Conservation (phyloP, 2,329 filamentous ascomycete genomes). For the Colletotrichum salicis region DNA sequence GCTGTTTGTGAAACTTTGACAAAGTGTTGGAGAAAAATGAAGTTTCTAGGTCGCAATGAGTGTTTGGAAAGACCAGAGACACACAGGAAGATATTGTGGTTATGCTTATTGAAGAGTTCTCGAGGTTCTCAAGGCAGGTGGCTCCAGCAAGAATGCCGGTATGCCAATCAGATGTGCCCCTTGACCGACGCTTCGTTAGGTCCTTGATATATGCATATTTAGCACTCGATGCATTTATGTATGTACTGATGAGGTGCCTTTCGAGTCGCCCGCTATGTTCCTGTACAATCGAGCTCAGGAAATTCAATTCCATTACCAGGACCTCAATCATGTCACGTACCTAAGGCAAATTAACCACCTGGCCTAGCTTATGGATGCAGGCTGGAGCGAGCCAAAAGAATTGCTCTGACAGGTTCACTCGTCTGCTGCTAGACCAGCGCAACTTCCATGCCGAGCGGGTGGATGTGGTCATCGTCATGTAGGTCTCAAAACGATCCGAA, state of each 20-base stretch:
- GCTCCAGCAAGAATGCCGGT: not conserved
- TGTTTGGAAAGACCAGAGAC: too few relatives aligned
- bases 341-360: not conserved
- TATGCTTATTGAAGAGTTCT: slow-evolving; percentile 10
- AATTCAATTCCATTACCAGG: too few relatives aligned
- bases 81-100: too few relatives aligned
- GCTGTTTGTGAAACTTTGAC: not conserved
- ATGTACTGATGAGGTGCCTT: not conserved
- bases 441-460: not conserved
- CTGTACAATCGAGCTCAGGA: not conserved
- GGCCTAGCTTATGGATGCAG: not conserved
- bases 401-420: not conserved
- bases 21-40: not conserved
- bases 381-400: not conserved
- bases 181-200: not conserved
- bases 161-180: not conserved
- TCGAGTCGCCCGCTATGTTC: not conserved
- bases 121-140: slow-evolving; percentile 17
- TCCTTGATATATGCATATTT: not conserved
- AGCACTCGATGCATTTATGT: not conserved
- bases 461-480: not conserved
- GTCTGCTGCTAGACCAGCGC: not conserved
- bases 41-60: not conserved
- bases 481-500: not conserved
- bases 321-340: too few relatives aligned